Evolutionary conservation across 1,139 yeast genomes (phyloP).

Genomic region (Taiozyma sp.): DNA sequence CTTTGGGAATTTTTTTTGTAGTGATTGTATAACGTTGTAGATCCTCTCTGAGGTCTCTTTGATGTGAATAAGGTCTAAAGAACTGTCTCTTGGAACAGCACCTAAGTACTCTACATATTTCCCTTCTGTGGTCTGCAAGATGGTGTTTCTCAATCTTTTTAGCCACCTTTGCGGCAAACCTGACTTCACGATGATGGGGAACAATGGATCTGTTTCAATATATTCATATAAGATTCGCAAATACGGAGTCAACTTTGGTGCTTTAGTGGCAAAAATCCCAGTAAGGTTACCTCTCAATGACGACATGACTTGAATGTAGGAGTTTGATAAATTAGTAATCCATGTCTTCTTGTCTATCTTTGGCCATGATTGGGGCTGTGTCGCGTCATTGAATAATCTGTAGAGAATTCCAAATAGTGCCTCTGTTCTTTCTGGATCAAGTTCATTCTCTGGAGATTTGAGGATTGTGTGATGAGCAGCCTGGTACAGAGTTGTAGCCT

Average conservation of each 20-base stretch:
- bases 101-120: constrained; percentile 56
- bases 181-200: constrained; percentile 32
- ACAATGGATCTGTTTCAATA: constrained; percentile 46
- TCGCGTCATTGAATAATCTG: constrained; percentile 28
- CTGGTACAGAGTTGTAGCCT: constrained; percentile 47
- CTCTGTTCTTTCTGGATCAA: constrained; percentile 25
- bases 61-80: constrained; percentile 54
- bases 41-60: constrained; percentile 56
- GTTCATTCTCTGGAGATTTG: constrained; percentile 27
- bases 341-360: constrained; percentile 48
- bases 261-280: constrained; percentile 43
- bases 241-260: constrained; percentile 61
- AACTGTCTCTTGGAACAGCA: constrained; percentile 61
- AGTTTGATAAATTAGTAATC: constrained; percentile 41
- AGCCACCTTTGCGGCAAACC: constrained; percentile 48
- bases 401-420: constrained; percentile 24
- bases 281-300: constrained; percentile 42
- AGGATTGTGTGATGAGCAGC: constrained; percentile 45
- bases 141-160: constrained; percentile 41
- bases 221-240: constrained; percentile 47
- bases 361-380: constrained; percentile 46
- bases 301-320: constrained; percentile 46
- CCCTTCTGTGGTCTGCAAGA: constrained; percentile 50
- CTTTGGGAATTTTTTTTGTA: constrained; percentile 58
- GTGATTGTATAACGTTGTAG: constrained; percentile 41